Evolutionary conservation across 129 eudicot genomes (phyloP).

Genomic region (Lonicera japonica): DNA sequence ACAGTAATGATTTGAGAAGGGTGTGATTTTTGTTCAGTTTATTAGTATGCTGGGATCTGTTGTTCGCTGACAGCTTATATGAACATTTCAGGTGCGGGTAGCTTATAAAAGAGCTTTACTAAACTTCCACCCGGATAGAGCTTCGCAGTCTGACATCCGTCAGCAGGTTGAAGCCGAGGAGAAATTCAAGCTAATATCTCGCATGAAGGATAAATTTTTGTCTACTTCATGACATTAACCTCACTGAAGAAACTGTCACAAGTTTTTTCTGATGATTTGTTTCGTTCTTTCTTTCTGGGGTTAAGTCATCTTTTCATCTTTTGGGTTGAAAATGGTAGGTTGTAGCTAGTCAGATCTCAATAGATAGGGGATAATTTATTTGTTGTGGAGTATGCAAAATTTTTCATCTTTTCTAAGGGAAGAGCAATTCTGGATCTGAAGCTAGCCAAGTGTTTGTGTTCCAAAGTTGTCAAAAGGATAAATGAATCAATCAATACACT

Average conservation of each 20-base stretch:
- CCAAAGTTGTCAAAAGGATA: no score
- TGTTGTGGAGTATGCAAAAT: no score
- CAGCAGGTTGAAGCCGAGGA: conserved; percentile 84
- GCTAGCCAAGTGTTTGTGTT: no score
- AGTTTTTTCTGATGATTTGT: neutral
- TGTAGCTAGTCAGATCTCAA: neutral
- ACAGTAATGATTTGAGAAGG: no score
- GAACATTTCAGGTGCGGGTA: conserved; percentile 57
- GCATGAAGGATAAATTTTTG: conserved; percentile 57
- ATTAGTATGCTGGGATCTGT: no score
- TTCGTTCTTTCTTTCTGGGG: neutral
- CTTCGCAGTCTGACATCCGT: conserved; percentile 42
- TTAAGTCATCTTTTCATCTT: no score
- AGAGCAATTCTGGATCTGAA: no score
- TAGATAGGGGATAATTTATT: no score
- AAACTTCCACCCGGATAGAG: conserved; percentile 67
- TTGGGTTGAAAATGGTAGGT: neutral
- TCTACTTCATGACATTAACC: conserved; percentile 1
- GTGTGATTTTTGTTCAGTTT: no score
- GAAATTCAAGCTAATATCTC: conserved; percentile 71
- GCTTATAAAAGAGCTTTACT: conserved; percentile 68
- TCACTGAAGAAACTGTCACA: neutral
- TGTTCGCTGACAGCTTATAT: neutral
- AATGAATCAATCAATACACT: no score
- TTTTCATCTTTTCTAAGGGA: no score